phyloP scores from a whole-genome alignment of 2,329 filamentous ascomycete species.

The Capronia epimyces region DNA sequence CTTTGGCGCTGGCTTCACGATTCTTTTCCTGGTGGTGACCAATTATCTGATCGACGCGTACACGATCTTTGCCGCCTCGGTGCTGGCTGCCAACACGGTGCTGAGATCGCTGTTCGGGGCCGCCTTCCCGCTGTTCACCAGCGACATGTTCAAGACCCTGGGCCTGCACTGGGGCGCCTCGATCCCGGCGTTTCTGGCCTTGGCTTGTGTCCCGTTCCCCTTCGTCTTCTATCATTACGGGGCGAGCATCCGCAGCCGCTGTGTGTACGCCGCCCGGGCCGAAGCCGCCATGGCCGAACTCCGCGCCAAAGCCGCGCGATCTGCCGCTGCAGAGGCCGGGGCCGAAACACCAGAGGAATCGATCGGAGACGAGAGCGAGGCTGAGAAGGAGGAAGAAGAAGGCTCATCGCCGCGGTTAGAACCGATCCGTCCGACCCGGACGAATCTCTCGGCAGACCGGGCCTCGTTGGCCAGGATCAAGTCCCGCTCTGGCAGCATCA shows the following conservation, averaged over 20 bases:
- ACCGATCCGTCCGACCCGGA: slow-evolving; percentile 13
- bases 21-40: slow-evolving; percentile 35
- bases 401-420: slow-evolving; percentile 9
- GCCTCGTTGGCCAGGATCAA: slow-evolving; percentile 10
- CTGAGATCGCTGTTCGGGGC: slow-evolving; percentile 72
- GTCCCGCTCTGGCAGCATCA: slow-evolving; percentile 18
- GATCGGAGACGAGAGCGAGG: background rate
- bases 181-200: slow-evolving; percentile 66
- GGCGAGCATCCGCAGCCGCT: slow-evolving; percentile 22
- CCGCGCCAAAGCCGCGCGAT: slow-evolving; percentile 13
- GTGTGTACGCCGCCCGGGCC: slow-evolving; percentile 26
- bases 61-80: slow-evolving; percentile 70
- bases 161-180: slow-evolving; percentile 72
- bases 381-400: slow-evolving; percentile 3
- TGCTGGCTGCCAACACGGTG: slow-evolving; percentile 72
- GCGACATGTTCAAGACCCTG: slow-evolving; percentile 44
- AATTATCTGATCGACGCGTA: slow-evolving; percentile 54
- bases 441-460: slow-evolving; percentile 11
- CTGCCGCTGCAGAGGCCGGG: background rate
- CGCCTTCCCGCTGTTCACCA: slow-evolving; percentile 71
- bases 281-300: slow-evolving; percentile 26
- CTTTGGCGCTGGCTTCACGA: slow-evolving; percentile 53
- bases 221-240: slow-evolving; percentile 74
- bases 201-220: slow-evolving; percentile 67
- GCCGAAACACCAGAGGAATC: background rate